phyloP scores from a whole-genome alignment of 768 basidiomycete species.

The Cubamyces sp. region DNA sequence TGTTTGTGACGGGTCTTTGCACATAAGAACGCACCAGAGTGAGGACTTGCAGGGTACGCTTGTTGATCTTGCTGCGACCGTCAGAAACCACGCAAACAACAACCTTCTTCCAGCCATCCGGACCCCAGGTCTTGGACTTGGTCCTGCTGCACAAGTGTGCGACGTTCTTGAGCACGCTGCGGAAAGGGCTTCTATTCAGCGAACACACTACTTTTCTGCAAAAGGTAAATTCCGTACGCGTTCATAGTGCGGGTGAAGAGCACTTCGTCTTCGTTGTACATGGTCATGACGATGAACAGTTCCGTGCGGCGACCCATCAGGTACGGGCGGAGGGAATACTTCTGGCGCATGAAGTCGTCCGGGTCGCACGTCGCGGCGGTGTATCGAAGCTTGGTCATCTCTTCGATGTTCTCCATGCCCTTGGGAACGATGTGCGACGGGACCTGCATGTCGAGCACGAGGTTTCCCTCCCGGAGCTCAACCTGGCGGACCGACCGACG shows the following conservation, averaged over 20 bases:
- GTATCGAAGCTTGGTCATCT: slow-evolving; percentile 84
- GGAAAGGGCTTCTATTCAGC: slow-evolving; percentile 18
- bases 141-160: slow-evolving; percentile 74
- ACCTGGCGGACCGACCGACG: slow-evolving; percentile 79
- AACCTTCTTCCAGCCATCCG: slow-evolving; percentile 88
- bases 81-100: slow-evolving; percentile 89
- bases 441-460: slow-evolving; percentile 83
- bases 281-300: slow-evolving; percentile 95
- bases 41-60: slow-evolving; percentile 88
- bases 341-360: slow-evolving; percentile 79
- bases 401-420: slow-evolving; percentile 62
- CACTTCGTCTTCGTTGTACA: slow-evolving; percentile 92
- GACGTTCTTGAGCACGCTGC: slow-evolving; percentile 84
- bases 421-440: slow-evolving; percentile 80
- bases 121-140: slow-evolving; percentile 82
- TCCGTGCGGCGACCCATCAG: slow-evolving; percentile 83
- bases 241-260: slow-evolving; percentile 85
- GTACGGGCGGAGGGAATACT: slow-evolving; percentile 80
- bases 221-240: slow-evolving; percentile 51
- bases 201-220: neutral
- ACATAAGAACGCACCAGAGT: slow-evolving; percentile 57
- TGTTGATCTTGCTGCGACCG: slow-evolving; percentile 85
- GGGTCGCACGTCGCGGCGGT: slow-evolving; percentile 91
- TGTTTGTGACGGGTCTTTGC: neutral
- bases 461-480: slow-evolving; percentile 78